phyloP scores from a whole-genome alignment of 2,329 filamentous ascomycete species.

The Malbranchea cinnamomea region DNA sequence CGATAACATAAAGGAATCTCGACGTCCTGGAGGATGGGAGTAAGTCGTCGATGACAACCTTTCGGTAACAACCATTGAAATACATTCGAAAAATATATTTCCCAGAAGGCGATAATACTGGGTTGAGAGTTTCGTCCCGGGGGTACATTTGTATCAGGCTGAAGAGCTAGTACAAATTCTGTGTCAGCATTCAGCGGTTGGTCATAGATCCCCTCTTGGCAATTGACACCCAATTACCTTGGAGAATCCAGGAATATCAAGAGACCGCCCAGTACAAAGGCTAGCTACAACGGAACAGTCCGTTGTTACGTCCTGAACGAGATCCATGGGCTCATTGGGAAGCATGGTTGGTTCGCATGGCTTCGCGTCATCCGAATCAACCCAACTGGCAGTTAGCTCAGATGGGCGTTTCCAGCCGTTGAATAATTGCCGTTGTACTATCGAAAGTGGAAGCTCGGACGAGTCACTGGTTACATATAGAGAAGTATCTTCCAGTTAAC shows the following conservation, averaged over 20 bases:
- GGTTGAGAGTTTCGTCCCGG: constrained; percentile 45
- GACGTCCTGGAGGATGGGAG: constrained; percentile 61
- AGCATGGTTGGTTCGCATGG: constrained; percentile 38
- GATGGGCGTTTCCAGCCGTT: constrained; percentile 65
- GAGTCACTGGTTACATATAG: constrained; percentile 42
- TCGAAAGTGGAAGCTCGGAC: constrained; percentile 55
- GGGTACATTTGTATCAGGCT: constrained; percentile 63
- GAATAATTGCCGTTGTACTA: constrained; percentile 60
- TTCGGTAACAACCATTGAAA: constrained; percentile 86
- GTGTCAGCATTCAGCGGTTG: neutral
- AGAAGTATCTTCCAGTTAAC: constrained; percentile 10
- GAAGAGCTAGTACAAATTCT: constrained; percentile 28
- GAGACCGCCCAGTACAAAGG: constrained; percentile 64
- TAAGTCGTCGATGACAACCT: constrained; percentile 76
- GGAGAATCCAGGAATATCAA: constrained; percentile 51
- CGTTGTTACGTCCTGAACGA: constrained; percentile 89
- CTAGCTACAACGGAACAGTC: constrained; percentile 97
- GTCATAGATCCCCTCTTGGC: constrained; percentile 5
- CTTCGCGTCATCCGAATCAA: constrained; percentile 14
- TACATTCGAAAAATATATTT: constrained; percentile 88
- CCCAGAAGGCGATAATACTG: constrained; percentile 57
- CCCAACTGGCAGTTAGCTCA: constrained; percentile 35
- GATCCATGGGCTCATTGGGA: constrained; percentile 48
- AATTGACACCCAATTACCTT: constrained; percentile 37
- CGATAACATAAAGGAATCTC: constrained; percentile 71